phyloP scores from a whole-genome alignment of 1,139 yeast species.

The Suhomyces coccinellae region DNA sequence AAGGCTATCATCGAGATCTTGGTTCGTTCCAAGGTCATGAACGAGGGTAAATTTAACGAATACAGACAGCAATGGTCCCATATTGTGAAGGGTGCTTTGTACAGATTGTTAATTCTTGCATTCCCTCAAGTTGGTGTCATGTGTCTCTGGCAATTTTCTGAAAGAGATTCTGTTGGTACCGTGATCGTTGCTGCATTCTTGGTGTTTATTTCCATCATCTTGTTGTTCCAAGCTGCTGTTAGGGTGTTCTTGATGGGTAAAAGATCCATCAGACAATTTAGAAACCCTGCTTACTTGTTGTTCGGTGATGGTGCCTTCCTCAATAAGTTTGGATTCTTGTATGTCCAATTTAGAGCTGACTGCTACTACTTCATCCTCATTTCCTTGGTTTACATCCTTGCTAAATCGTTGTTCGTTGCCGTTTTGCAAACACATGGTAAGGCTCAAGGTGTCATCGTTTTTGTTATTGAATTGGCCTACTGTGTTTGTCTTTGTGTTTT shows the following conservation, averaged over 20 bases:
- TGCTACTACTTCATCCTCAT: conserved; percentile 79
- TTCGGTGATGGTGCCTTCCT: conserved; percentile 81
- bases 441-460: conserved; percentile 75
- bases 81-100: conserved; percentile 83
- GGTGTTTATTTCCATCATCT: conserved; percentile 53
- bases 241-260: conserved; percentile 73
- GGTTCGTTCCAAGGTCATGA: conserved; percentile 59
- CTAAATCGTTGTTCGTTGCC: conserved; percentile 84
- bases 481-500: conserved; percentile 62
- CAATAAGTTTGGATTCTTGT: conserved; percentile 88
- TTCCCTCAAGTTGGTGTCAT: conserved; percentile 83
- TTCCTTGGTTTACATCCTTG: conserved; percentile 60
- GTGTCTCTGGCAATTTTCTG: conserved; percentile 87
- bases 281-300: conserved; percentile 89
- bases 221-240: conserved; percentile 71
- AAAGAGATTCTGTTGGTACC: conserved; percentile 80
- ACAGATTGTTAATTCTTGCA: conserved; percentile 76
- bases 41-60: conserved; percentile 66
- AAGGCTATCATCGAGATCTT: conserved; percentile 75
- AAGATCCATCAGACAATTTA: conserved; percentile 67
- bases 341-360: conserved; percentile 88
- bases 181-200: conserved; percentile 76
- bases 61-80: conserved; percentile 80
- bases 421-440: conserved; percentile 79
- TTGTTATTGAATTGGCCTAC: conserved; percentile 71